These are phyloP conservation scores for Inonotus hispidus DNA, from an alignment of 1,284 basidiomycete species.

Conservation along the genomic window DNA sequence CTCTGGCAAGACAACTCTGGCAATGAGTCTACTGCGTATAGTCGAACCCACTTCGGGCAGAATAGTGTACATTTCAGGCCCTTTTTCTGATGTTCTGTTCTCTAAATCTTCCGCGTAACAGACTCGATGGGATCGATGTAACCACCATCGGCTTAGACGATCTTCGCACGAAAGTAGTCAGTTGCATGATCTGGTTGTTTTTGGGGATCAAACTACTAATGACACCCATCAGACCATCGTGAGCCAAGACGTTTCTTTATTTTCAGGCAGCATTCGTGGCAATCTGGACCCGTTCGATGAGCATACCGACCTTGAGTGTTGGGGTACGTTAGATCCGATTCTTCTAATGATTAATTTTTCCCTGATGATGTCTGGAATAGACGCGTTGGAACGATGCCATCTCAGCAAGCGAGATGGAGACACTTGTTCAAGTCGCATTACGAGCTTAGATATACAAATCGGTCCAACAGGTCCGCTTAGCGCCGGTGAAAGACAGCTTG, in stretches of 20 bases:
- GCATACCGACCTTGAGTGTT: conserved; percentile 57
- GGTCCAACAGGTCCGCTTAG: conserved; percentile 65
- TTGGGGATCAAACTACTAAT: not conserved
- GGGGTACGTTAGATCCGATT: conserved; percentile 26
- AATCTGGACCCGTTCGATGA: conserved; percentile 72
- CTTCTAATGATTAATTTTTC: not conserved
- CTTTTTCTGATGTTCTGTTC: not conserved
- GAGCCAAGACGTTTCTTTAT: conserved; percentile 79
- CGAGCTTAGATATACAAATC: conserved; percentile 57
- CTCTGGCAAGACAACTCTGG: conserved; percentile 55
- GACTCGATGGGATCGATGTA: conserved; percentile 83
- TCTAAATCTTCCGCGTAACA: conserved; percentile 23
- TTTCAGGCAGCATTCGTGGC: conserved; percentile 81
- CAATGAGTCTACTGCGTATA: conserved; percentile 84
- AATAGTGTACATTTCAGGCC: conserved; percentile 51
- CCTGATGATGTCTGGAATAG: not conserved
- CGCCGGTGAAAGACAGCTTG: conserved; percentile 78
- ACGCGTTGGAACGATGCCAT: conserved; percentile 61
- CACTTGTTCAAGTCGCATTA: conserved; percentile 16
- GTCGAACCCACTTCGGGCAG: conserved; percentile 76
- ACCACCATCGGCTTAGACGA: conserved; percentile 79
- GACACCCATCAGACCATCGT: conserved; percentile 57
- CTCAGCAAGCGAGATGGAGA: conserved; percentile 34
- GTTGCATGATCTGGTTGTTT: not conserved
- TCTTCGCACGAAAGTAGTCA: conserved; percentile 42